Conservation (phyloP, 2,329 filamentous ascomycete species). For the Trichoderma polysporum region DNA sequence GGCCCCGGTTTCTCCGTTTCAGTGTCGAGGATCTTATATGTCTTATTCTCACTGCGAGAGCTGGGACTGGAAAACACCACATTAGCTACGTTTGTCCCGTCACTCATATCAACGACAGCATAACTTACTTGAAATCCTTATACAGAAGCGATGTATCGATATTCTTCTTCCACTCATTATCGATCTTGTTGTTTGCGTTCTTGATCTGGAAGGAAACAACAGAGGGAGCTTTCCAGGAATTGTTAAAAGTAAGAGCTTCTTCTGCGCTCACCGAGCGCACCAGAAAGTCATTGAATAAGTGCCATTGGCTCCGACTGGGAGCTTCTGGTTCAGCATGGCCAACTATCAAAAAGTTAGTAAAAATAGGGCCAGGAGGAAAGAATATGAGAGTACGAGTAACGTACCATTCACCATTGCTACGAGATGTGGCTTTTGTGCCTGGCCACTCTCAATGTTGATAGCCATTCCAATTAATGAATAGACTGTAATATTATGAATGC, state of each 20-base stretch:
- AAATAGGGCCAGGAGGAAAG: not conserved
- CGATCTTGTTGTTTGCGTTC: conserved; percentile 74
- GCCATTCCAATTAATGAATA: conserved; percentile 92
- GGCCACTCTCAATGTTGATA: conserved; percentile 82
- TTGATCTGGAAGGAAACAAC: conserved; percentile 86
- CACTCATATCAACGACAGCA: not conserved
- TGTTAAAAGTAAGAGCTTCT: conserved; percentile 86
- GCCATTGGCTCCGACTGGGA: conserved; percentile 72
- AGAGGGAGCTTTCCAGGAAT: conserved; percentile 88
- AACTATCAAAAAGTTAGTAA: conserved; percentile 44
- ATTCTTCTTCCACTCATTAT: conserved; percentile 79
- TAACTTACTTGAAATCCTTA: conserved; percentile 58
- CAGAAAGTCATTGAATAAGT: conserved; percentile 95
- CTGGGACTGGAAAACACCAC: not conserved
- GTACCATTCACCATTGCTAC: conserved; percentile 86
- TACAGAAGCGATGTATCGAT: conserved; percentile 86
- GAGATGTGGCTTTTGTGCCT: conserved; percentile 84
- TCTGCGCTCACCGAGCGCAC: conserved; percentile 76
- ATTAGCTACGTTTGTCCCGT: not conserved
- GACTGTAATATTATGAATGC: conserved; percentile 76
- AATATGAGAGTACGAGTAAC: conserved; percentile 19
- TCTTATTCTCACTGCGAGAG: conserved; percentile 43
- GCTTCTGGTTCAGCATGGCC: conserved; percentile 62
- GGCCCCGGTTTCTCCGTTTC: conserved; percentile 65
- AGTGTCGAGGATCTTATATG: conserved; percentile 59